Evolutionary conservation across 2,329 filamentous ascomycete species (phyloP), one percentile per base, ranked within the genome.

Genomic region (Penicillium sp.): DNA sequence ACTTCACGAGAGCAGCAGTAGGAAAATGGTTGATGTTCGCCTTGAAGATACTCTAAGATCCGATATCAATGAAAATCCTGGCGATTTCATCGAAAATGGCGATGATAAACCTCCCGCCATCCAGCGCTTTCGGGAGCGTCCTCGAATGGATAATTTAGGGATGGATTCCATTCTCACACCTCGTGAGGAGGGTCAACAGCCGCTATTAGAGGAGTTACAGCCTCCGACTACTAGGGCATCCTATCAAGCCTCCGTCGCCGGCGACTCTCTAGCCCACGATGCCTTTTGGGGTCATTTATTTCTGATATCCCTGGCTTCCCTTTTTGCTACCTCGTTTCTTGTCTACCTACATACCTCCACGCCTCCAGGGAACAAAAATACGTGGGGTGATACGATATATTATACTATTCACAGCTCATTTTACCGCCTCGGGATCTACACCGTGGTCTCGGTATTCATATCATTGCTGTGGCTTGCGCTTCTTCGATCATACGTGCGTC

Each of bases 231-330:
- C 83, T 6, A 79, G 82, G 54, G 76, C 76, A 44, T 84, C 85
- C 35, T 85, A 82, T 19, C 86, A 86, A 51, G 82, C 83, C 29
- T 82, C 85, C 0, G 82, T 88, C 35, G 82, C 85, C 11, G 81
- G 86, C 54, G 90, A 93, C 71, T 85, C 91, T 23, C 92, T 92
- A 63, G 85, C 86, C 54, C 92, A 98, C 75, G 95, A 99, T 76
- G 84, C 89, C 5, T 96, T 98, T 79, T 99, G 95, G 84, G 92
- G 91, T 4, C 93, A 92, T 78, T 84, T 97, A 48, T 99, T 93
- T 75, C 80, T 96, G 52, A 95, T 98, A 70, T 88, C 88, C 38
- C 81, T 96, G 57, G 93, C 91, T 50, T 90, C 90, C 45, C 86
- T 98, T 72, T 86, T 98, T 71, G 91, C 94, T 13, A 94, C 93